phyloP scores from a whole-genome alignment of 2,329 filamentous ascomycete genomes.

The Botryosphaeria agaves region DNA sequence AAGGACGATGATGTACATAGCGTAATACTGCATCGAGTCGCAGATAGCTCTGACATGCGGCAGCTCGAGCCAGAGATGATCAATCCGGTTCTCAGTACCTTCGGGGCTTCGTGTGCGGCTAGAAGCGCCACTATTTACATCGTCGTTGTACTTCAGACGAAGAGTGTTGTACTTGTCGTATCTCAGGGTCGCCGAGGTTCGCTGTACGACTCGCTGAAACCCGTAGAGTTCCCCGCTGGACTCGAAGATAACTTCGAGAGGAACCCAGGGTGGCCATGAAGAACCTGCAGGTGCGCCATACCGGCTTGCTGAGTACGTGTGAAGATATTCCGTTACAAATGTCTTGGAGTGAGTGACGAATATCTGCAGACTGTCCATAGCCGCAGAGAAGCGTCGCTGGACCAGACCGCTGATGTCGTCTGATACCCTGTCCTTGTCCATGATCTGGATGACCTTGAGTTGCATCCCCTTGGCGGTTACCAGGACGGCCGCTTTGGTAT shows the following conservation, averaged over 20 bases:
- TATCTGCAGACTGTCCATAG: constrained; percentile 96
- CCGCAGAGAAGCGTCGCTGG: constrained; percentile 80
- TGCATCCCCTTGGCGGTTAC: constrained; percentile 97
- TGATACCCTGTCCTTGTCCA: constrained; percentile 85
- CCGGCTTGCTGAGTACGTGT: constrained; percentile 84
- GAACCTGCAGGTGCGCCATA: constrained; percentile 76
- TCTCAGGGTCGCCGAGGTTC: constrained; percentile 82
- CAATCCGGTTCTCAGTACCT: constrained; percentile 61
- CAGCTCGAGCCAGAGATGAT: constrained; percentile 94
- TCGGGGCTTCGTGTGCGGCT: constrained; percentile 26
- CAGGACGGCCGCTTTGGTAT: constrained; percentile 90
- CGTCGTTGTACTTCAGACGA: constrained; percentile 91
- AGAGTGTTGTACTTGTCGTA: constrained; percentile 98
- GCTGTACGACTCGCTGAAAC: constrained; percentile 94
- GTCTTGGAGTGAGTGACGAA: constrained; percentile 93
- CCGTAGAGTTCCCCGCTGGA: constrained; percentile 87
- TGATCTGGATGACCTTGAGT: constrained; percentile 90
- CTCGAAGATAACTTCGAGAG: constrained; percentile 96
- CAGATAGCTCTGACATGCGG: constrained; percentile 87
- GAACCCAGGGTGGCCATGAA: constrained; percentile 95
- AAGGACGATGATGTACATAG: constrained; percentile 93
- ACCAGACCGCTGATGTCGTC: constrained; percentile 92
- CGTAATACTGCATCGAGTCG: constrained; percentile 94
- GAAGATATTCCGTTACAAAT: constrained; percentile 67
- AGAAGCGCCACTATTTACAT: constrained; percentile 52